These are phyloP conservation scores for Ceratocystis cubensis DNA, from an alignment of 2,329 filamentous ascomycete species.

Conservation along the genomic window DNA sequence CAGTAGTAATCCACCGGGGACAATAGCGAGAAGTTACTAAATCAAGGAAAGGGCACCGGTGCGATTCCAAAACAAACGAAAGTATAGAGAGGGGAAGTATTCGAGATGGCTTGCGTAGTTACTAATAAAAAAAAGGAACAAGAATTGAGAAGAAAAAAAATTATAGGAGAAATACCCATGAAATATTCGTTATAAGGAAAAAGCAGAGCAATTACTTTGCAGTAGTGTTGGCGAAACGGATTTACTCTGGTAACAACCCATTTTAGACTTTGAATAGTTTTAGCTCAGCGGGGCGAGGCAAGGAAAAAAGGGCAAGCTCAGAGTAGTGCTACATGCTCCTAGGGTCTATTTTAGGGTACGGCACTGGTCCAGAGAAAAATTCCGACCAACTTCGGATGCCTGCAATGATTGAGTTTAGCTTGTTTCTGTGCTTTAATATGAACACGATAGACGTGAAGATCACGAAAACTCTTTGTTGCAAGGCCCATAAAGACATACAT, in stretches of 20 bases:
- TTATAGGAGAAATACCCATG: not conserved
- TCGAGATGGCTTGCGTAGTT: not conserved
- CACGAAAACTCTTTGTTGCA: too few relatives aligned
- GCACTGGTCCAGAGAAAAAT: not conserved
- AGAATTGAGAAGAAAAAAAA: not conserved
- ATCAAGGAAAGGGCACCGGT: conserved; percentile 20
- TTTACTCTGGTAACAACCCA: not conserved
- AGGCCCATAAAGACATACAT: too few relatives aligned
- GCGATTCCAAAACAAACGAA: conserved; percentile 22
- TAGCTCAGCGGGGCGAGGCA: conserved; percentile 1
- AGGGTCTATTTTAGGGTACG: conserved; percentile 5
- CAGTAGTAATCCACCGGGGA: conserved; percentile 19
- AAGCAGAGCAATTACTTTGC: not conserved
- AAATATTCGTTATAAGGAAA: not conserved
- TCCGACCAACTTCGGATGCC: not conserved
- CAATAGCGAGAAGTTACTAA: conserved; percentile 17
- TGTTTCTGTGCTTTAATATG: too few relatives aligned
- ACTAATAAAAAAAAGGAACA: not conserved
- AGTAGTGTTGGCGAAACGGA: not conserved
- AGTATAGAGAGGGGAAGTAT: conserved; percentile 13
- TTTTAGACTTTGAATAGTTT: conserved; percentile 6
- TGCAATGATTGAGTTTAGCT: not conserved
- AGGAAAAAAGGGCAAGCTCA: not conserved
- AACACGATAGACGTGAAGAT: too few relatives aligned
- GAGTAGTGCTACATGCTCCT: not conserved